Base-by-base conservation (phyloP, 805 yeast species). In the Kuraishia capsulata region DNA sequence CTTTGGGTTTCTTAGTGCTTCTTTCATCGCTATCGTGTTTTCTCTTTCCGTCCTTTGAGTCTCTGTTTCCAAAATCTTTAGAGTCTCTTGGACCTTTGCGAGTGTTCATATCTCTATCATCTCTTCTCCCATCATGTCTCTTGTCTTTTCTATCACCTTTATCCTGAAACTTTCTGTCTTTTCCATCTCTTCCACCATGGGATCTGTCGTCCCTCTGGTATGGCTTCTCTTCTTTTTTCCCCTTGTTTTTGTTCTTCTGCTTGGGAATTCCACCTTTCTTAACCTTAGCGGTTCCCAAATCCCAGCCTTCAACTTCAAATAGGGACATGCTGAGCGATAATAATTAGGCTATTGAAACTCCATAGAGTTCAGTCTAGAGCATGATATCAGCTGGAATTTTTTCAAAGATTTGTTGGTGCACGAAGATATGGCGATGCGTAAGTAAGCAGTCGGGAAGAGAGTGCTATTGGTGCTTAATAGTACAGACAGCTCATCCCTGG, bases 221-320 rank as follows among this genome's bases (percentile, higher is more conserved):
- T 37, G n/a, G 17, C 28, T 10, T 38, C 35, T 41, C 43, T 21
- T 35, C 33, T 39, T 45, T 47, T 45, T 53, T 58, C 40, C 46
- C 50, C 35, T 48, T 48, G 43, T 50, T 52, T 43, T 52, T 53
- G 48, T 57, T 59, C 46, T 42, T 44, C 38, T 45, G 42, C 18
- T 39, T 38, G 14, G 23, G 39, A 4, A 54, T 50, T 2, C 67
- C 66, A 21, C 71, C 77, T 31, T 62, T 53, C 2, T 70, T 76
- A 11, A 82, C 75, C 33, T 71, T 65, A 41, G 65, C 61, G 35
- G 68, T 52, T 45, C 76, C 73, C 38, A 86, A 54, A 45, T 79
- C 70, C 96, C 96, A 86, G 14, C 94, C 95, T 38, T 78, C 85
- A 17, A 82, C 88, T 53, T 80, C 71, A 53, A 86, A 86, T 44